These are phyloP conservation scores for Phytophthora multivora DNA, from an alignment of 352 stramenopile genomes.

Conservation along the genomic window DNA sequence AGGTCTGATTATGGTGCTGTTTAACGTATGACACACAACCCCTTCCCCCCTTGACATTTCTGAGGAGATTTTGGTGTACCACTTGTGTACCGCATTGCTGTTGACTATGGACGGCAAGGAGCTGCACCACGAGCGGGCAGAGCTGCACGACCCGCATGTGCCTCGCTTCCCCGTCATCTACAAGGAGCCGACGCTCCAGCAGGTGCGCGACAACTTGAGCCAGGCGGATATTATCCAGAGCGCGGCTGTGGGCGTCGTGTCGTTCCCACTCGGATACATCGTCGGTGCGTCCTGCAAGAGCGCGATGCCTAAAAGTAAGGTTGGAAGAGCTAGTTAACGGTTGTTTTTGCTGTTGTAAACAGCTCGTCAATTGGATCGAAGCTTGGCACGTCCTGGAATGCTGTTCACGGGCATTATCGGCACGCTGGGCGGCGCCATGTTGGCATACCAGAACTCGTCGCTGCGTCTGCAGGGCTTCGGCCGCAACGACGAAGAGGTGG, in stretches of 20 bases:
- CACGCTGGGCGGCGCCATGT: constrained; percentile 56
- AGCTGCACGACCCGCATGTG: constrained; percentile 61
- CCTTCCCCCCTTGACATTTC: neutral
- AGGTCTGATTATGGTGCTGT: constrained; percentile 9
- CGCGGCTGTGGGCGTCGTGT: constrained; percentile 44
- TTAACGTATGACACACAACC: neutral
- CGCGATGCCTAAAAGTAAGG: neutral
- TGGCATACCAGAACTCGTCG: constrained; percentile 83
- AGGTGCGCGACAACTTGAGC: constrained; percentile 65
- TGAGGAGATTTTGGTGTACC: neutral
- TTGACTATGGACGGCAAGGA: constrained; percentile 16
- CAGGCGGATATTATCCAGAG: constrained; percentile 52
- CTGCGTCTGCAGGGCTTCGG: constrained; percentile 80
- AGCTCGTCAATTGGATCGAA: constrained; percentile 67
- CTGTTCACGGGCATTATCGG: constrained; percentile 77
- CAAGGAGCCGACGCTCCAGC: constrained; percentile 57
- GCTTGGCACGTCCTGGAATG: constrained; percentile 68
- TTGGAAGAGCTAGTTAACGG: neutral
- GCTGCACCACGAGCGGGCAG: constrained; percentile 43
- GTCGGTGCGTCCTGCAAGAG: constrained; percentile 47
- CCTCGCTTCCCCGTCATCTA: constrained; percentile 76
- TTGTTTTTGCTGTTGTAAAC: constrained; percentile 6
- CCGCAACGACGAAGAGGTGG: constrained; percentile 74
- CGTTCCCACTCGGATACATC: constrained; percentile 77
- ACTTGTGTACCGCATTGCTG: neutral